Evolutionary conservation across 75 land plant genomes (phyloP).

Genomic region (Selaginella moellendorffii): DNA sequence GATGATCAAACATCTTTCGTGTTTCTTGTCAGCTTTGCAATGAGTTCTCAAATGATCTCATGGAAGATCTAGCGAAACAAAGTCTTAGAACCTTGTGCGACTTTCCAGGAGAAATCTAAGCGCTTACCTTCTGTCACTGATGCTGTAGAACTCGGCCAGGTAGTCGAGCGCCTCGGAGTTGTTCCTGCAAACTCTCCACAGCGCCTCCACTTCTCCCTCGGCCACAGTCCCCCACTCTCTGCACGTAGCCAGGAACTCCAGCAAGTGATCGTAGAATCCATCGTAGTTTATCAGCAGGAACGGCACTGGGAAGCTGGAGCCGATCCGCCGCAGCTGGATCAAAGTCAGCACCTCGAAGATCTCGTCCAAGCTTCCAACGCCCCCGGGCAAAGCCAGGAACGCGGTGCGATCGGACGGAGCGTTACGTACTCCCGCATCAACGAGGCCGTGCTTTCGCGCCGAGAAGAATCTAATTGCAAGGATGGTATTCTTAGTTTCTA

Average conservation of each 20-base stretch:
- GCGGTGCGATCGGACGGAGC: conserved; percentile 43
- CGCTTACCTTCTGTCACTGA: conserved; percentile 19
- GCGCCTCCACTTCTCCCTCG: conserved; percentile 45
- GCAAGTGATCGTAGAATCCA: conserved; percentile 54
- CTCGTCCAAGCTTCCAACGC: conserved; percentile 82
- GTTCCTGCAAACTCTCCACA: conserved; percentile 57
- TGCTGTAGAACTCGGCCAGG: conserved; percentile 47
- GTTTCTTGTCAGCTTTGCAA: too few species aligned
- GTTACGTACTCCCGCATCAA: conserved; percentile 66
- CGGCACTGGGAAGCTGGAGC: conserved; percentile 68
- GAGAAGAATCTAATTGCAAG: conserved; percentile 60
- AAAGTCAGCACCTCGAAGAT: conserved; percentile 71
- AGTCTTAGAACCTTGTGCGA: too few species aligned
- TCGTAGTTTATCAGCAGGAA: conserved; percentile 75
- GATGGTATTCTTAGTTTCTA: not conserved
- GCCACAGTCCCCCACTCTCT: conserved; percentile 49
- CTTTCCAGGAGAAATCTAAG: too few species aligned
- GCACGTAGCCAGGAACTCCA: conserved; percentile 55
- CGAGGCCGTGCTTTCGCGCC: conserved; percentile 82
- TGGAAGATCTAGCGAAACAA: too few species aligned
- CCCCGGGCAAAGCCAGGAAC: conserved; percentile 72
- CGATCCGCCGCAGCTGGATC: conserved; percentile 63
- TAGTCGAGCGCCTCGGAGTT: conserved; percentile 69
- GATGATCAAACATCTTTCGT: too few species aligned
- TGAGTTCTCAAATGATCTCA: too few species aligned